Evolutionary conservation across 805 yeast species (phyloP).

Genomic region (Metschnikowia amazonensis): DNA sequence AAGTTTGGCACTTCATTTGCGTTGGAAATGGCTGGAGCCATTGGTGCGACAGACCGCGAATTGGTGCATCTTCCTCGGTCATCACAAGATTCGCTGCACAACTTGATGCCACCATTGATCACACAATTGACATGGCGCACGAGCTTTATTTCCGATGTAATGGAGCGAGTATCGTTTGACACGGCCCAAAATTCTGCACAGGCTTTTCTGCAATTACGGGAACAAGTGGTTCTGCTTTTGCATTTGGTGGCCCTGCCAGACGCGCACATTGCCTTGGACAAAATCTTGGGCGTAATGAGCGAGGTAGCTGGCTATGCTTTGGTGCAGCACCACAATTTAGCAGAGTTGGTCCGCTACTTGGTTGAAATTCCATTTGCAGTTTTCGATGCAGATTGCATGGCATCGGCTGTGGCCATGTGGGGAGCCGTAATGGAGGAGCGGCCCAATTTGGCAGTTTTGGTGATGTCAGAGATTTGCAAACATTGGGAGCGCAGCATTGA

Average conservation of each 20-base stretch:
- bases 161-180: conserved; percentile 28
- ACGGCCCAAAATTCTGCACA: conserved; percentile 25
- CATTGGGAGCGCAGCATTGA: conserved; percentile 68
- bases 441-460: conserved; percentile 51
- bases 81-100: conserved; percentile 36
- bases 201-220: conserved; percentile 27
- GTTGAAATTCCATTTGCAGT: conserved; percentile 68
- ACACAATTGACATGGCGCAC: conserved; percentile 75
- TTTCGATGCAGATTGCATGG: conserved; percentile 58
- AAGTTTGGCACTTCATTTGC: conserved; percentile 90
- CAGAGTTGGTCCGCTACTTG: conserved; percentile 47
- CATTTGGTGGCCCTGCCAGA: conserved; percentile 7
- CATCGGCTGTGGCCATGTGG: conserved; percentile 75
- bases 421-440: conserved; percentile 67
- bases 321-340: conserved; percentile 35
- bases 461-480: conserved; percentile 65
- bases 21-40: conserved; percentile 75
- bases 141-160: conserved; percentile 32
- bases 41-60: conserved; percentile 66
- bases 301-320: conserved; percentile 38
- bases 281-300: conserved; percentile 43
- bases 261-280: conserved; percentile 18
- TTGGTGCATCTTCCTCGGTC: conserved; percentile 45
- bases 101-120: conserved; percentile 68
- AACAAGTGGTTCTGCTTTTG: conserved; percentile 21